Base-by-base conservation (phyloP, 2,329 filamentous ascomycete genomes). In the Fusarium xyrophilum region DNA sequence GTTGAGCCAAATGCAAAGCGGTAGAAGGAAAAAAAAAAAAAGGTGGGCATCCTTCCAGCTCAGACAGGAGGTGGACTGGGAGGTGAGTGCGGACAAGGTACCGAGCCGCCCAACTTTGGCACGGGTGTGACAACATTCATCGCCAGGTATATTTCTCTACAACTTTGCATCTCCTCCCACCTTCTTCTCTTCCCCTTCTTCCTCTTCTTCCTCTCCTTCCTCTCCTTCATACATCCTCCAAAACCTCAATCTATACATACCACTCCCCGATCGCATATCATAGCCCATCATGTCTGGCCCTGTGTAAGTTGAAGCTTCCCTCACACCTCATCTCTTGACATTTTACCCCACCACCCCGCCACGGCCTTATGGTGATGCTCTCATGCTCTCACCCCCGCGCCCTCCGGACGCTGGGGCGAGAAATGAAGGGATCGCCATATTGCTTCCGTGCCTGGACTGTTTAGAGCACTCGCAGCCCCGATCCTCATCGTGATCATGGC, bases 281-380 rank as follows among this genome's bases (percentile, higher is more conserved):
- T 63, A 63, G 69, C 67, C 78, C 81, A 86, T 81, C 81, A 88
- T 89, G 86, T 88, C 86, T 85, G 85, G 86, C 79, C 81, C 88
- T 81, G 87, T 88, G 88, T 90, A 87, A 89, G 88, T 89, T 68
- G 60, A 61, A 57, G 69, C 68, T 56, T 58, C 63, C 73, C 72
- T 72, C 72, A 66, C 67, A 33, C 62, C 54, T 73, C 62, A 58
- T 57, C 38, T 52, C 63, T 62, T 57, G 32, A 52, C 61, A 61
- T 64, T 63, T 73, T 78, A 79, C 80, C 79, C 79, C 79, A 77
- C 78, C 79, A 79, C 78, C 78, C 79, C 78, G 76, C 79, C 67
- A 69, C 70, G 42, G 38, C 36, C 55, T 56, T 67, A 64, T 68
- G 52, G 50, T 57, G 65, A 71, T 69, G 67, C 46, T 70, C 58